Evolutionary conservation across 2,329 filamentous ascomycete species (phyloP), one percentile per base, ranked within the genome.

Genomic region (Thelonectria rubi): DNA sequence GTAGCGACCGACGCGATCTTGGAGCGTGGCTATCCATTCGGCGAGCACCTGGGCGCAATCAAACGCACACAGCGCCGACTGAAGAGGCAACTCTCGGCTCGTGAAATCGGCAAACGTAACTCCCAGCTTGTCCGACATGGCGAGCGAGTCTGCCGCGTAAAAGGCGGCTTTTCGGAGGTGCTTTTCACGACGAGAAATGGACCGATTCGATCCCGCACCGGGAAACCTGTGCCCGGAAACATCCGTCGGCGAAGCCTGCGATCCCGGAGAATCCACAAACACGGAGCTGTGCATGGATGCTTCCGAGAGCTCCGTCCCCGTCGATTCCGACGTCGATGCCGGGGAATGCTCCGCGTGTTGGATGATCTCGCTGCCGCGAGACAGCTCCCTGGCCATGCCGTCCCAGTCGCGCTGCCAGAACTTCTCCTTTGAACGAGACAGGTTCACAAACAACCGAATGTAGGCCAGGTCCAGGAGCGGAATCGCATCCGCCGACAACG

Each of bases 321-420:
- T 71, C 8, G 81, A 79, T 56, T 83, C 83, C 1, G 79, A 69
- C 55, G 80, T 82, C 21, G 83, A 83, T 0, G 75, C 75, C 0
- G 87, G 85, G 2, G 87, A 87, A 64, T 86, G 82, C 61, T 91
- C 90, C 15, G 87, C 86, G 71, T 93, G 89, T 66, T 92, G 90
- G 20, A 90, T 83, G 14, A 93, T 86, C 65, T 96, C 93, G 39
- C 86, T 85, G 14, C 92, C 92, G 34, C 88, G 86, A 2, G 92
- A 91, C 21, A 97, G 82, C 76, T 97, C 94, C 58, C 95, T 89
- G 0, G 92, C 91, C 87, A 98, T 92, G 5, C 90, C 91, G 65
- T 97, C 92, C 84, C 93, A 98, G 74, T 99, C 93, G 11, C 93
- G 87, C 71, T 94, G 90, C 93, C 94, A 97, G 72, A 97, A 94